Percentiles rank a stretch among this genome's conserved stretches.
Conservation (phyloP, 768 basidiomycete species). For the Dictyophora rubrovolvata region DNA sequence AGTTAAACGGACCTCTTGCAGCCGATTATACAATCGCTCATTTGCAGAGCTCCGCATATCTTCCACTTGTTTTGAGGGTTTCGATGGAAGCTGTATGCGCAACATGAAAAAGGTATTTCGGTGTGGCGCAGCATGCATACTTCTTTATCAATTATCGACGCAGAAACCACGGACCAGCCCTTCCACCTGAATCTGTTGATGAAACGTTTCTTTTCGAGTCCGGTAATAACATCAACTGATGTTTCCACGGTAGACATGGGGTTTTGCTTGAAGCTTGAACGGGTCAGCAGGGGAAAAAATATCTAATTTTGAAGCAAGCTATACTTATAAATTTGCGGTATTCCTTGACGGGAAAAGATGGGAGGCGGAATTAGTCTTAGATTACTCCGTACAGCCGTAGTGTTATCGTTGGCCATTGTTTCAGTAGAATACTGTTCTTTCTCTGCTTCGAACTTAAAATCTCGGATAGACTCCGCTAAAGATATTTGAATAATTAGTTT, state of each 20-base stretch:
- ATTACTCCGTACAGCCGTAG: slow-evolving; percentile 30
- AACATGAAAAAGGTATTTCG: neutral
- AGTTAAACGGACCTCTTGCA: slow-evolving; percentile 34
- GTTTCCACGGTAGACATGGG: slow-evolving; percentile 62
- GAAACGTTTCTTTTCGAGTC: slow-evolving; percentile 72
- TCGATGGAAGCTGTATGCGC: slow-evolving; percentile 46
- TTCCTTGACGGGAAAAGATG: slow-evolving; percentile 70
- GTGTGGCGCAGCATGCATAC: slow-evolving; percentile 25
- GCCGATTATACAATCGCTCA: slow-evolving; percentile 40
- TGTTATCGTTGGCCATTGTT: slow-evolving; percentile 8
- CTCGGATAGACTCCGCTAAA: slow-evolving; percentile 61
- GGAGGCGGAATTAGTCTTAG: slow-evolving; percentile 81
- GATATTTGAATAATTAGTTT: neutral
- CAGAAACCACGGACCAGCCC: slow-evolving; percentile 57
- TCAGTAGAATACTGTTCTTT: slow-evolving; percentile 48
- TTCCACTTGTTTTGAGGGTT: slow-evolving; percentile 52
- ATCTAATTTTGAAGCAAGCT: neutral
- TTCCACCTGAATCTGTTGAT: slow-evolving; percentile 85
- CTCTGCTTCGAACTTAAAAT: slow-evolving; percentile 62
- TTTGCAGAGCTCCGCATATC: slow-evolving; percentile 45
- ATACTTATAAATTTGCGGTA: slow-evolving; percentile 77
- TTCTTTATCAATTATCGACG: slow-evolving; percentile 52
- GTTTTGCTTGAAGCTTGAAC: slow-evolving; percentile 63
- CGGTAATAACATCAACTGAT: slow-evolving; percentile 60
- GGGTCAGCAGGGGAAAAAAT: neutral